Evolutionary conservation across 2,329 filamentous ascomycete genomes (phyloP).

Genomic region (Microdochium bolleyi): DNA sequence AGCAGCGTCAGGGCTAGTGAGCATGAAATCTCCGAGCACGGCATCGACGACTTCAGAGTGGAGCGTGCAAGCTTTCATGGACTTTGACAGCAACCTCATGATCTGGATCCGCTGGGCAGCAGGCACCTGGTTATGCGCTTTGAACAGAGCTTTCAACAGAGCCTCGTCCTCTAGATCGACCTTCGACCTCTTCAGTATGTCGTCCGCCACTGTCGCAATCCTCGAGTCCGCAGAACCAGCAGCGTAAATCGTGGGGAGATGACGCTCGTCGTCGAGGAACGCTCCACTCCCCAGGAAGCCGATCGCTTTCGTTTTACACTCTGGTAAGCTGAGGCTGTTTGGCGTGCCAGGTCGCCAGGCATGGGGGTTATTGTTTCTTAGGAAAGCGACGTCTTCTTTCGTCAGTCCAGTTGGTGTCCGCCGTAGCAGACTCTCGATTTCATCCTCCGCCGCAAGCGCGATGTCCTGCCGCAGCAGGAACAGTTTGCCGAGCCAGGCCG

Average conservation of each 20-base stretch:
- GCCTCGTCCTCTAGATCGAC: slow-evolving; percentile 63
- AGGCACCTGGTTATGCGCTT: slow-evolving; percentile 66
- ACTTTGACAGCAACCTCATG: slow-evolving; percentile 68
- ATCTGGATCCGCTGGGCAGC: slow-evolving; percentile 71
- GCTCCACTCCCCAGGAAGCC: slow-evolving; percentile 75
- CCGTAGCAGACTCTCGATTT: slow-evolving; percentile 16
- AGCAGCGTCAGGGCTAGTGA: slow-evolving; percentile 16
- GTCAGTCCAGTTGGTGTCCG: slow-evolving; percentile 48
- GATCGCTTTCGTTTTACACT: slow-evolving; percentile 62
- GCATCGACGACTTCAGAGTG: slow-evolving; percentile 59
- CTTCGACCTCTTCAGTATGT: slow-evolving; percentile 73
- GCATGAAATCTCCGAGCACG: slow-evolving; percentile 58
- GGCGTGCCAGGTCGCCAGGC: slow-evolving; percentile 55
- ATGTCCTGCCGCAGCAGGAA: slow-evolving; percentile 55
- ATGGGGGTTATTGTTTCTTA: slow-evolving; percentile 59
- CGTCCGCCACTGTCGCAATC: slow-evolving; percentile 78
- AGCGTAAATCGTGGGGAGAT: slow-evolving; percentile 76
- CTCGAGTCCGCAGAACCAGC: slow-evolving; percentile 75
- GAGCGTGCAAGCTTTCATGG: slow-evolving; percentile 63
- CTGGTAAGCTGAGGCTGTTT: slow-evolving; percentile 57
- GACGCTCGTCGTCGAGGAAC: slow-evolving; percentile 76
- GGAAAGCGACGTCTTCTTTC: slow-evolving; percentile 58
- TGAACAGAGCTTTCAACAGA: slow-evolving; percentile 60
- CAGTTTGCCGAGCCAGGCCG: slow-evolving; percentile 69
- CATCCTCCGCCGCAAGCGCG: slow-evolving; percentile 15